A percentile compares a stretch with the other conserved stretches of the same genome.
Conservation (phyloP, 768 basidiomycete species). For the Cubamyces lactineus region DNA sequence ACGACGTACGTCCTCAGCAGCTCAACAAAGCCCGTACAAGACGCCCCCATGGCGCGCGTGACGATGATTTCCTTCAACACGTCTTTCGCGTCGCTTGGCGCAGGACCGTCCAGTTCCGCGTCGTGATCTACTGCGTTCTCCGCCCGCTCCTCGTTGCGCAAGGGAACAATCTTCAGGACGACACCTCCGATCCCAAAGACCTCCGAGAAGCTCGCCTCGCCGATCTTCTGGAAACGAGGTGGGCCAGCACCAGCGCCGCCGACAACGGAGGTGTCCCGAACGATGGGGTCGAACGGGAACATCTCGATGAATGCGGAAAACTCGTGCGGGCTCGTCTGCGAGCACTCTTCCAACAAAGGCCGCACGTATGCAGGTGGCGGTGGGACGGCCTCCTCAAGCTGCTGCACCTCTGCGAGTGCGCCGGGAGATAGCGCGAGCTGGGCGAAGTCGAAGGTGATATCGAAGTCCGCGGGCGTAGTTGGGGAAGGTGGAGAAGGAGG, state of each 20-base stretch:
- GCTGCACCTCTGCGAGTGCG: constrained; percentile 19
- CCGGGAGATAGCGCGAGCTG: constrained; percentile 43
- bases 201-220: constrained; percentile 96
- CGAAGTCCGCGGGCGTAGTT: constrained; percentile 58
- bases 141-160: constrained; percentile 53
- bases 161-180: constrained; percentile 88
- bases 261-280: constrained; percentile 40
- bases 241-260: constrained; percentile 28
- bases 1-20: constrained; percentile 87
- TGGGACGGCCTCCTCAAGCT: constrained; percentile 24
- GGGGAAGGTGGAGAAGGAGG: constrained; percentile 55
- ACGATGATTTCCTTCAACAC: constrained; percentile 82
- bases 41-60: constrained; percentile 74
- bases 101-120: constrained; percentile 55
- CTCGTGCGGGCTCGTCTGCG: constrained; percentile 68
- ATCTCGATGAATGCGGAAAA: constrained; percentile 84
- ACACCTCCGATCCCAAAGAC: constrained; percentile 90
- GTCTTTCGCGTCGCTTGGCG: constrained; percentile 73
- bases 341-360: constrained; percentile 72
- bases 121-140: constrained; percentile 1
- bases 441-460: constrained; percentile 51
- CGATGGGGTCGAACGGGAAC: constrained; percentile 74
- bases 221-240: constrained; percentile 74
- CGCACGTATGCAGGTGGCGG: constrained; percentile 55
- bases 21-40: constrained; percentile 77